Evolutionary conservation across 2,329 filamentous ascomycete genomes (phyloP), one percentile per base, ranked within the genome.

Genomic region (Pseudophaeomoniella oleicola): DNA sequence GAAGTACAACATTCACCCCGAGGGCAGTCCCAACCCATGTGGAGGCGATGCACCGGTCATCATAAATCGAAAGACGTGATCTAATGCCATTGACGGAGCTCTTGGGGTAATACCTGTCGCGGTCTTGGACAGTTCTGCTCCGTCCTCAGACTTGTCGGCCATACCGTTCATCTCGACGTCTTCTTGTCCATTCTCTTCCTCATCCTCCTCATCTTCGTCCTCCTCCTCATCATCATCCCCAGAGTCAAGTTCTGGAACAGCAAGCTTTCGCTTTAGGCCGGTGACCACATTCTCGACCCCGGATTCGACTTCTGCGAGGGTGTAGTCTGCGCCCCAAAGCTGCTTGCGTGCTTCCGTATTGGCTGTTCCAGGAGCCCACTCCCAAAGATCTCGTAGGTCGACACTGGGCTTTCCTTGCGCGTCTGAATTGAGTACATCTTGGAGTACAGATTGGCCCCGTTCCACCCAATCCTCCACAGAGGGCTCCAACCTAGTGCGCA

Each of bases 401-500:
- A 62, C 47, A 41, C 66, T 58, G 4, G 53, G 60, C 18, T 68
- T 46, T 3, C 45, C 36, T 35, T 44, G 35, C 37, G 44, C 22
- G 36, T 42, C 17, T 37, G 44, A 38, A 44, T 44, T 14, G 34
- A 37, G 27, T 33, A 43, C 39, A 35, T 34, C 44, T 22, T 43
- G 47, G 32, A 64, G 63, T 17, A 62, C 61, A 39, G 64, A 64
- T 22, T 72, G 69, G 1, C 76, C 79, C 36, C 75, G 63, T 15
- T 75, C 71, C 16, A 88, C 75, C 60, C 79, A 78, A 39, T 77
- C 74, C 52, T 87, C 81, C 13, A 86, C 76, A 16, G 73, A 68
- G 0, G 83, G 82, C 46, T 90, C 84, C 34, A 86, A 69, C 54
- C 90, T 90, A 59, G 90, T 92, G 29, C 84, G 78, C 19, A 92